Evolutionary conservation across 768 basidiomycete genomes (phyloP).

Genomic region (Leccinellum albellum): DNA sequence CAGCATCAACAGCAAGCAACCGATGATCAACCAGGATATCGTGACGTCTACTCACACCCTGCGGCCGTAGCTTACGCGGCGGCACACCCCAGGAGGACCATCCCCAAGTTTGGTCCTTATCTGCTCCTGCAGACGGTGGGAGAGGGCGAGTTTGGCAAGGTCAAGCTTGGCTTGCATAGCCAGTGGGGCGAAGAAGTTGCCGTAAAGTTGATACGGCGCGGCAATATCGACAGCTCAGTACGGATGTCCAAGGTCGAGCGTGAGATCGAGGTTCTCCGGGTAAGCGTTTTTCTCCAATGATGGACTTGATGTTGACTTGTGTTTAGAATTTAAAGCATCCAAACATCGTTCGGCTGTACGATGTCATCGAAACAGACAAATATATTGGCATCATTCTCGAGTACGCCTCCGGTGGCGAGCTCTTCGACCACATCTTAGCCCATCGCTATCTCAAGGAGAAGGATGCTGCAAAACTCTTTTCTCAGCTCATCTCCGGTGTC

Average conservation of each 20-base stretch:
- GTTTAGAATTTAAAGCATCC: conserved; percentile 88
- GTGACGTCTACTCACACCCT: conserved; percentile 81
- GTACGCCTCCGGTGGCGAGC: conserved; percentile 96
- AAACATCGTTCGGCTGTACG: conserved; percentile 96
- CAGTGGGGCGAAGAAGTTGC: conserved; percentile 98
- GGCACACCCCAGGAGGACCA: conserved; percentile 79
- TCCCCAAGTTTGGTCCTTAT: conserved; percentile 94
- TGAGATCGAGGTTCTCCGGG: conserved; percentile 95
- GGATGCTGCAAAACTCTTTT: conserved; percentile 93
- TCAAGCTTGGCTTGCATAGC: conserved; percentile 93
- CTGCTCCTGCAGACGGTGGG: conserved; percentile 93
- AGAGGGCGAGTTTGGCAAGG: conserved; percentile 98
- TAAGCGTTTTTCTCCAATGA: conserved; percentile 36
- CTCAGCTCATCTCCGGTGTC: conserved; percentile 96
- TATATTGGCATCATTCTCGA: conserved; percentile 99
- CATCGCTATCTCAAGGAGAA: conserved; percentile 94
- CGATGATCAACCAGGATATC: conserved; percentile 48
- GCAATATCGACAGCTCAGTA: conserved; percentile 82
- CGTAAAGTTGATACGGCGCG: conserved; percentile 92
- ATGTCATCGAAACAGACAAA: conserved; percentile 99
- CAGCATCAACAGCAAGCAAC: conserved; percentile 36
- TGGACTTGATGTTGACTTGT: conserved; percentile 5
- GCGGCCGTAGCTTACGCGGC: conserved; percentile 80
- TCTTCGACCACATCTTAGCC: conserved; percentile 98
- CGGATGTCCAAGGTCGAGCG: conserved; percentile 94